phyloP scores from a whole-genome alignment of 352 stramenopile genomes.

The Stramenopiles sp. region DNA sequence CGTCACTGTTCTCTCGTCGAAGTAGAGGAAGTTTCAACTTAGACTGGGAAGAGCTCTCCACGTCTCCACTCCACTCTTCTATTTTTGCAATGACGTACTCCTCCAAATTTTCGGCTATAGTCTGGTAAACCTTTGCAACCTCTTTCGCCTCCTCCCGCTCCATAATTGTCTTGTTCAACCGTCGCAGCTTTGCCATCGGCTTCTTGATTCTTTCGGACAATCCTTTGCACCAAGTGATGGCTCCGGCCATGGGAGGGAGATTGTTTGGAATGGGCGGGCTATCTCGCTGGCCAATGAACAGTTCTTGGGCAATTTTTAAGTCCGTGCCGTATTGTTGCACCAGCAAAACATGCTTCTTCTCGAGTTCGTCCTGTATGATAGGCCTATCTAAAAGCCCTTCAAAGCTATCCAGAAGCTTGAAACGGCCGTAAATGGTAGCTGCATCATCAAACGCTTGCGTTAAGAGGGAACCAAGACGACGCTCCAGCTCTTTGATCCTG shows the following conservation, averaged over 20 bases:
- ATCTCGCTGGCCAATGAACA: conserved; percentile 79
- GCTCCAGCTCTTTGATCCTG: conserved; percentile 93
- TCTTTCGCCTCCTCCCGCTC: conserved; percentile 92
- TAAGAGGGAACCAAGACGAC: conserved; percentile 80
- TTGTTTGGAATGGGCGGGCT: conserved; percentile 79
- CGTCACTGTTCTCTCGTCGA: conserved; percentile 45
- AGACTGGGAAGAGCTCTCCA: conserved; percentile 73
- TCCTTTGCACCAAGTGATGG: conserved; percentile 81
- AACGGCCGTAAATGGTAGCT: conserved; percentile 85
- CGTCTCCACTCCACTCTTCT: conserved; percentile 80
- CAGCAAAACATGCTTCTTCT: conserved; percentile 89
- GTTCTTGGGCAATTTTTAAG: conserved; percentile 84
- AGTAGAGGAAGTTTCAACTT: conserved; percentile 87
- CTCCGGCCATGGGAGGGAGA: conserved; percentile 74
- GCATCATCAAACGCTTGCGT: conserved; percentile 90
- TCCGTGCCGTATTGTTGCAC: conserved; percentile 86
- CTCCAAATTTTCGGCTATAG: conserved; percentile 80
- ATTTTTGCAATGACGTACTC: conserved; percentile 92
- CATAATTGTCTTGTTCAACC: conserved; percentile 86
- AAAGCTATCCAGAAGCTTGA: conserved; percentile 92
- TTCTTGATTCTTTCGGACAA: conserved; percentile 85
- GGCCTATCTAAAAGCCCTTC: conserved; percentile 75
- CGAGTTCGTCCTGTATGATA: conserved; percentile 86
- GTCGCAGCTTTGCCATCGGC: conserved; percentile 85
- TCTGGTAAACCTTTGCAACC: conserved; percentile 87